These are phyloP conservation scores for Hypoxylon sp. DNA, from an alignment of 2,329 filamentous ascomycete species.

Conservation along the genomic window DNA sequence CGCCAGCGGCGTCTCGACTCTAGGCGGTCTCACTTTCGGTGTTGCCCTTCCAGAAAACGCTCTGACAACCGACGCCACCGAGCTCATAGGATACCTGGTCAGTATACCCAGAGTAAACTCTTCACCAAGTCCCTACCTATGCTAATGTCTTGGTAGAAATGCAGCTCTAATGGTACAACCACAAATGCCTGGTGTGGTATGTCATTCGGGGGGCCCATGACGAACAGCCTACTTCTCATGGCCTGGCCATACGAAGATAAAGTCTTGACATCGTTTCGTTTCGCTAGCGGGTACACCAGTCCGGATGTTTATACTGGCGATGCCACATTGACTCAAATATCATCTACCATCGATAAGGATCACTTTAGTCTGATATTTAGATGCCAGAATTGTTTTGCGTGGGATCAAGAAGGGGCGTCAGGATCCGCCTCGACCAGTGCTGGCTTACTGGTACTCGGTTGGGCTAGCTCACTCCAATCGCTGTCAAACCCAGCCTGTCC, in stretches of 20 bases:
- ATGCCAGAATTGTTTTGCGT: constrained; percentile 69
- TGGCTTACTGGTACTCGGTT: constrained; percentile 64
- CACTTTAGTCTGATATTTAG: constrained; percentile 74
- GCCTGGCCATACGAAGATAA: constrained; percentile 67
- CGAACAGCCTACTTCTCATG: constrained; percentile 67
- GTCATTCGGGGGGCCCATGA: constrained; percentile 69
- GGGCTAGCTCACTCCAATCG: constrained; percentile 63
- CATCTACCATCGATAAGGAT: constrained; percentile 67
- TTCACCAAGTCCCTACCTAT: not conserved
- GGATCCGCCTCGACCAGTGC: constrained; percentile 59
- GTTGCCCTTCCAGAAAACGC: constrained; percentile 65
- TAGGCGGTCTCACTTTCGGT: constrained; percentile 65
- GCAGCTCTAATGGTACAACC: constrained; percentile 58
- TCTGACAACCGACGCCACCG: constrained; percentile 60
- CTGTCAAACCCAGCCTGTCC: constrained; percentile 59
- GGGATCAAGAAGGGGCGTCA: constrained; percentile 62
- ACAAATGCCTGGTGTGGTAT: constrained; percentile 70
- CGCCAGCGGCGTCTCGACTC: constrained; percentile 52
- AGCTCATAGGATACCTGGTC: constrained; percentile 72
- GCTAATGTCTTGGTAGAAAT: constrained; percentile 55
- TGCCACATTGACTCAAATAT: constrained; percentile 72
- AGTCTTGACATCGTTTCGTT: constrained; percentile 69
- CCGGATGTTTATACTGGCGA: constrained; percentile 72
- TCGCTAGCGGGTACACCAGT: constrained; percentile 68
- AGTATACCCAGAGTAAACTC: constrained; percentile 35